Conservation (phyloP, 768 basidiomycete genomes). For the Mycena metata region DNA sequence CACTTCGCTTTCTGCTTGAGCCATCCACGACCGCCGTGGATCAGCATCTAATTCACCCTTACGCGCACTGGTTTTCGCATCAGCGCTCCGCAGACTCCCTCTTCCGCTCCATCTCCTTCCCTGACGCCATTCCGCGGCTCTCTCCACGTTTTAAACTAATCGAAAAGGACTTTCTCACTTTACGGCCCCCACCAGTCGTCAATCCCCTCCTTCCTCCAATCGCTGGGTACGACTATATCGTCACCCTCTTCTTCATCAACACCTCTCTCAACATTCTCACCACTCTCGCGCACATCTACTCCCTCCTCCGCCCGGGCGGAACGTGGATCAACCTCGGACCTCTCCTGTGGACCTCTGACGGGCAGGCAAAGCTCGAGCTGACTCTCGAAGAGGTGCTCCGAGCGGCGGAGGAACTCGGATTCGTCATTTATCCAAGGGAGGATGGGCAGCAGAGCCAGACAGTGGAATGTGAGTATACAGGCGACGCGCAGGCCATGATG, state of each 20-base stretch:
- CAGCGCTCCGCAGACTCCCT: conserved; percentile 63
- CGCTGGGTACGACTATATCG: conserved; percentile 68
- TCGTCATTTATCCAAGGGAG: conserved; percentile 53
- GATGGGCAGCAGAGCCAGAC: conserved; percentile 51
- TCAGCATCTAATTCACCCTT: conserved; percentile 71
- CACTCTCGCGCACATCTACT: conserved; percentile 69
- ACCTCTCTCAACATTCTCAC: conserved; percentile 67
- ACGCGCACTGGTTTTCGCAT: conserved; percentile 79
- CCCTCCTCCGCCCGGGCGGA: conserved; percentile 71
- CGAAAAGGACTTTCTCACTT: conserved; percentile 71
- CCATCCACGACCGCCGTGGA: conserved; percentile 56
- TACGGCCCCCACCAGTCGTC: conserved; percentile 43
- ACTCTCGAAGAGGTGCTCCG: conserved; percentile 74
- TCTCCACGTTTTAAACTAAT: conserved; percentile 57
- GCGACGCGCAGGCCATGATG: conserved; percentile 76
- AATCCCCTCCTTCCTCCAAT: conserved; percentile 22
- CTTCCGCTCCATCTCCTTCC: conserved; percentile 69
- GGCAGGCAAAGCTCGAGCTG: conserved; percentile 66
- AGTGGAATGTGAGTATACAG: conserved; percentile 77
- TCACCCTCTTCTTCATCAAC: conserved; percentile 78
- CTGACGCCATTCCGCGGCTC: conserved; percentile 70
- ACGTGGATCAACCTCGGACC: conserved; percentile 82
- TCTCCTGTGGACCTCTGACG: conserved; percentile 72
- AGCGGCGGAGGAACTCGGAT: conserved; percentile 68
- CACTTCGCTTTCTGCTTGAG: conserved; percentile 70